phyloP scores from a whole-genome alignment of 208 protist species.

The Trypanosoma avium region DNA sequence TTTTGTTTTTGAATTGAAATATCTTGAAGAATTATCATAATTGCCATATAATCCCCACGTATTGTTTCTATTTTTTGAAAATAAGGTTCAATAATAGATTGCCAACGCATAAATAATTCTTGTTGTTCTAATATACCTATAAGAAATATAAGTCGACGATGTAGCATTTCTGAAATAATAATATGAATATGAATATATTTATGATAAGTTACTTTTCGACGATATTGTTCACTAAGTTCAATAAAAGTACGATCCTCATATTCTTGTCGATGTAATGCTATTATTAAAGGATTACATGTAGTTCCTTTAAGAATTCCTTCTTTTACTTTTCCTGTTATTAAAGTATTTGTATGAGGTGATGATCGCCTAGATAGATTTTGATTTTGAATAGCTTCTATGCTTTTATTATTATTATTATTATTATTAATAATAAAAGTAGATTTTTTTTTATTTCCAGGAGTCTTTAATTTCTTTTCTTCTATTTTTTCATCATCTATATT shows the following conservation, averaged over 20 bases:
- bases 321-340: background rate
- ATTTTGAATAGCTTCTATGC: too few species aligned
- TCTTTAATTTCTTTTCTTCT: background rate
- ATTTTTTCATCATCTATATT: background rate
- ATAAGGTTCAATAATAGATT: constrained; percentile 12
- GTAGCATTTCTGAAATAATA: background rate
- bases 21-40: constrained; percentile 18
- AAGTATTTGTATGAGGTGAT: too few species aligned
- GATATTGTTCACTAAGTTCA: constrained; percentile 11
- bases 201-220: background rate
- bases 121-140: constrained; percentile 10
- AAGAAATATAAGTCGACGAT: constrained; percentile 21
- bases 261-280: background rate
- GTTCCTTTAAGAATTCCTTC: background rate
- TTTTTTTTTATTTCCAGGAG: too few species aligned
- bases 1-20: too few species aligned
- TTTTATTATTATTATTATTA: too few species aligned
- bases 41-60: constrained; percentile 2
- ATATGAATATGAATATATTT: background rate
- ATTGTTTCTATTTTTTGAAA: constrained; percentile 14
- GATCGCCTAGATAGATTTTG: too few species aligned
- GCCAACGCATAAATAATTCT: constrained; percentile 22
- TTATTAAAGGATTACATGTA: background rate
- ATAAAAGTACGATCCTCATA: constrained; percentile 22
- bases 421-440: too few species aligned